phyloP scores from a whole-genome alignment of 257 asterid genomes.

The Solanum appendiculatum region DNA sequence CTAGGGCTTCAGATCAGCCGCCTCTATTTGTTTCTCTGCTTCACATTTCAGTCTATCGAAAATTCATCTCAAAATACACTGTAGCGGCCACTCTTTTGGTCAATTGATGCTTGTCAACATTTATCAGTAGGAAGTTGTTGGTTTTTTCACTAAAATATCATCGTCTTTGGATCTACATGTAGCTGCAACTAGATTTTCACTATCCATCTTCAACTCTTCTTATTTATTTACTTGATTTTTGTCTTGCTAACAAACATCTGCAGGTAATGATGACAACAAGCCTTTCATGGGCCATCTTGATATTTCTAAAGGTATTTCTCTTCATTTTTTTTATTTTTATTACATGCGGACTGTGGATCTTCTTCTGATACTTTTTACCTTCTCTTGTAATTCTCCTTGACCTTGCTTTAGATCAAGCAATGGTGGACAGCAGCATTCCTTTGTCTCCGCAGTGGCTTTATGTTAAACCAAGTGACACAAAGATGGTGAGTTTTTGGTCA shows the following conservation, averaged over 20 bases:
- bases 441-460: slow-evolving; percentile 97
- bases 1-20: slow-evolving; percentile 32
- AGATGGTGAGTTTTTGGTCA: slow-evolving; percentile 35
- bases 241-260: slow-evolving; percentile 24
- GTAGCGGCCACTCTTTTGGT: background rate
- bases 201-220: background rate
- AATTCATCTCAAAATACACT: background rate
- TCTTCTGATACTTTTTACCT: background rate
- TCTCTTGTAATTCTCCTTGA: background rate
- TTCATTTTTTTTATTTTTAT: background rate
- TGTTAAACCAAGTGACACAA: slow-evolving; percentile 73
- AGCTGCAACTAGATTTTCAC: background rate
- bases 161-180: background rate
- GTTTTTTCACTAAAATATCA: background rate
- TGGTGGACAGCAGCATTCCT: slow-evolving; percentile 74
- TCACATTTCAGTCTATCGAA: background rate
- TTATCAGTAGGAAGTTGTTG: background rate
- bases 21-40: background rate
- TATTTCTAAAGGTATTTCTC: slow-evolving; percentile 59
- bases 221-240: no score
- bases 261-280: slow-evolving; percentile 75
- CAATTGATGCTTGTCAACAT: background rate
- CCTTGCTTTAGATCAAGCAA: slow-evolving; percentile 59
- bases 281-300: slow-evolving; percentile 50
- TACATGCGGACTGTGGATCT: background rate